A percentile compares a stretch with the other conserved stretches of the same genome.
Evolutionary conservation across 768 basidiomycete genomes (phyloP).

Genomic region (Glaciozyma martinii): DNA sequence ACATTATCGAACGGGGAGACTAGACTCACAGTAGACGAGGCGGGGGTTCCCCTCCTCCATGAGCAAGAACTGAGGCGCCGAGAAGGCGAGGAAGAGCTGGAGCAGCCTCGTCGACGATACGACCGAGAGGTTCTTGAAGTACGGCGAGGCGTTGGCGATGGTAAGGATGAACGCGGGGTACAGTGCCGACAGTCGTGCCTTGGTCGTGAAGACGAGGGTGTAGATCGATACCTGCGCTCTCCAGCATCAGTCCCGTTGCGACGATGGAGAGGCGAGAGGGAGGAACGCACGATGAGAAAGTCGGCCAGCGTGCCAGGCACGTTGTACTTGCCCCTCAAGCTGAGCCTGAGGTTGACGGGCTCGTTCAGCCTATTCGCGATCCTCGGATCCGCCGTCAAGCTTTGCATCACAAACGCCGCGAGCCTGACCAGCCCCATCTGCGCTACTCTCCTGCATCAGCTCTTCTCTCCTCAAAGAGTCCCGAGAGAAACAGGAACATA

Average conservation of each 20-base stretch:
- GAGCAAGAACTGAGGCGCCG: slow-evolving; percentile 76
- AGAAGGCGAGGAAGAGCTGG: slow-evolving; percentile 84
- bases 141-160: slow-evolving; percentile 77
- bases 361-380: slow-evolving; percentile 49
- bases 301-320: slow-evolving; percentile 10
- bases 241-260: background rate
- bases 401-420: slow-evolving; percentile 83
- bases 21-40: slow-evolving; percentile 58
- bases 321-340: slow-evolving; percentile 8
- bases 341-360: slow-evolving; percentile 1
- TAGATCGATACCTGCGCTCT: slow-evolving; percentile 66
- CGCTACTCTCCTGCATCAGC: background rate
- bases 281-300: slow-evolving; percentile 49
- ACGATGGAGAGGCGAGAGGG: background rate
- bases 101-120: slow-evolving; percentile 72
- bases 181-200: slow-evolving; percentile 65
- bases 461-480: background rate
- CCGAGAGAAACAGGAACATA: slow-evolving; percentile 36
- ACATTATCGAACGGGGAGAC: background rate
- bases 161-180: slow-evolving; percentile 90
- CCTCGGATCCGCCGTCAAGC: slow-evolving; percentile 69
- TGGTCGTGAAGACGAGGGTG: slow-evolving; percentile 77
- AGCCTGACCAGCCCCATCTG: slow-evolving; percentile 85
- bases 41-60: slow-evolving; percentile 93
- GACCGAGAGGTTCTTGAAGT: slow-evolving; percentile 69